Base-by-base conservation (phyloP, 306 rosid species). In the Pterocarpus macrocarpus region DNA sequence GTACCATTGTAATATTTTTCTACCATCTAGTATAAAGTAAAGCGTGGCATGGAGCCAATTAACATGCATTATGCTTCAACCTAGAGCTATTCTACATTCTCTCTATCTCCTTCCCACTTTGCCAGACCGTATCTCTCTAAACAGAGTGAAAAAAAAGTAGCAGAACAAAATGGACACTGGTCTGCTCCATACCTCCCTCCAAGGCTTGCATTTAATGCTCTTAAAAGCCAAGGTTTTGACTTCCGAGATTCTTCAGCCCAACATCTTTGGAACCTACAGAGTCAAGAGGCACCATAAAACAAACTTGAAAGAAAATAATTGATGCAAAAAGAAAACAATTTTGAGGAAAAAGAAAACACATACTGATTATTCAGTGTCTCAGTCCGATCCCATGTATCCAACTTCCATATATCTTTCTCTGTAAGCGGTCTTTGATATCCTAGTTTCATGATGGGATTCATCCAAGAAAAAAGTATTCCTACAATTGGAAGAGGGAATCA, bases 371-470 rank as follows among this genome's bases (percentile, higher is more conserved):
- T 85, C 73, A 95, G 81, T 69, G 97, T 87, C 86, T 95, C 98
- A 56, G 97, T 91, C 82, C 84, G 86, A 34, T 95, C 98, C 98
- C 98, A 95, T 41, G 79, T 69, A 85, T 95, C 98, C 75, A 95
- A 84, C 88, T 91, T 92, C 98, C 98, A 95, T 67, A 95, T 73
- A 88, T 95, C 97, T 83, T 85, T 95, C 84, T 95, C 97, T 6
- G 92, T 92, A 64, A 95, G 71, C 15, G 98, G 98, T 73, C 97
- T 91, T 82, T 86, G 67, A 86, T 91, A 91, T 59, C 94, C 98
- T 45, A 92, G 86, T 84, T 80, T 81, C 98, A 95, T 89, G 52
- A 92, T 64, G 53, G 97, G 90, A 85, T 90, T 88, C 92, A 95
- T 88, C 98, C 98, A 95, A 38, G 94, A 57, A 88, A 95, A 95